Conservation (phyloP, 345 rosid species). For the Citropsis articulata region DNA sequence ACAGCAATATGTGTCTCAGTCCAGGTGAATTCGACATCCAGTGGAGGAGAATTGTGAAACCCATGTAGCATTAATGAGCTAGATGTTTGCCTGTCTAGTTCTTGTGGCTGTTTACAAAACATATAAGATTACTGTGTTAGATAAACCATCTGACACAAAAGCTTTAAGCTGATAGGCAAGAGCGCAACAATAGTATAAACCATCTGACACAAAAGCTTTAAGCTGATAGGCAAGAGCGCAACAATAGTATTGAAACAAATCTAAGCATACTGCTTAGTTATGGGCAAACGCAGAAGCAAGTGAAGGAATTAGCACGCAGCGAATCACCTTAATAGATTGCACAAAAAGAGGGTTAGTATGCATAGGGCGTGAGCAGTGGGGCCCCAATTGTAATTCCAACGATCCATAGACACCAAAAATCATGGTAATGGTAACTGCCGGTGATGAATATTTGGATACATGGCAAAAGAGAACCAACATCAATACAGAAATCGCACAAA, state of each 20-base stretch:
- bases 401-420: slow-evolving; percentile 56
- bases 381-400: slow-evolving; percentile 36
- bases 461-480: not conserved
- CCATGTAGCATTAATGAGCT: slow-evolving; percentile 40
- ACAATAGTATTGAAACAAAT: too few species aligned
- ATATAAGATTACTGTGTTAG: slow-evolving; percentile 2
- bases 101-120: slow-evolving; percentile 34
- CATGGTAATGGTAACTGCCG: slow-evolving; percentile 51
- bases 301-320: not conserved
- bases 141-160: too few species aligned
- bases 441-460: not conserved
- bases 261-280: too few species aligned
- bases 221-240: too few species aligned
- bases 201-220: too few species aligned
- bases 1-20: slow-evolving; percentile 31
- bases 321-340: slow-evolving; percentile 45
- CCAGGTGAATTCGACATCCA: slow-evolving; percentile 42
- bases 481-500: not conserved
- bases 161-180: too few species aligned
- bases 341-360: slow-evolving; percentile 42
- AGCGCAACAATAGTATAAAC: too few species aligned
- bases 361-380: slow-evolving; percentile 42
- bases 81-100: slow-evolving; percentile 26
- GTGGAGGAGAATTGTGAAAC: slow-evolving; percentile 39
- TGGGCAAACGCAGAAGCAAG: not conserved